These are phyloP conservation scores for Xylaria telfairii DNA, from an alignment of 495 filamentous ascomycete genomes.

Conservation along the genomic window DNA sequence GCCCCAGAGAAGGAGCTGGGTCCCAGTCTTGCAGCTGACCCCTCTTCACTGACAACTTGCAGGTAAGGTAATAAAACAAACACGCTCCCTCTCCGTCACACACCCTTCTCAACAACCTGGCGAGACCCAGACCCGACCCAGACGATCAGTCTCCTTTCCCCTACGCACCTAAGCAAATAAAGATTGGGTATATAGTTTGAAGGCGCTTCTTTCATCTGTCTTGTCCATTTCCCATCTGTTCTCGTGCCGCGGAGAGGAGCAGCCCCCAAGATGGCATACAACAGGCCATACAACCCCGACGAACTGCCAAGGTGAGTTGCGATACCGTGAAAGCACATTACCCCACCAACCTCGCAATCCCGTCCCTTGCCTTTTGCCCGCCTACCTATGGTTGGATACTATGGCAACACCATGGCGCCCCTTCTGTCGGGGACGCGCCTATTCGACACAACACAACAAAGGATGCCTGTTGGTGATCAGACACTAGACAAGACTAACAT, in stretches of 20 bases:
- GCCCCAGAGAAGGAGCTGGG: not conserved
- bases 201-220: conserved; percentile 9
- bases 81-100: conserved; percentile 17
- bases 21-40: conserved; percentile 14
- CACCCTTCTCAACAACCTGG: not conserved
- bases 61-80: conserved; percentile 17
- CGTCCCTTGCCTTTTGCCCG: not conserved
- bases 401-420: conserved; percentile 4
- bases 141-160: not conserved
- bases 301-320: conserved; percentile 88
- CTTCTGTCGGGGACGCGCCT: conserved; percentile 4
- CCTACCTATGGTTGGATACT: conserved; percentile 2
- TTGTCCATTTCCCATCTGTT: conserved; percentile 23
- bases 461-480: conserved; percentile 29
- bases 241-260: conserved; percentile 11
- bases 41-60: not conserved
- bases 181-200: not conserved
- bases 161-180: conserved; percentile 28
- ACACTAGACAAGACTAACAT: conserved; percentile 29
- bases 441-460: conserved; percentile 28
- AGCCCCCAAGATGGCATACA: conserved; percentile 81
- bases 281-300: conserved; percentile 91
- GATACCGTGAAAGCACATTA: not conserved
- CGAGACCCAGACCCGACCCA: conserved; percentile 1
- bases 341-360: conserved; percentile 22